Evolutionary conservation across 2,329 filamentous ascomycete genomes (phyloP).

Genomic region (Trichoderma pleuroti): DNA sequence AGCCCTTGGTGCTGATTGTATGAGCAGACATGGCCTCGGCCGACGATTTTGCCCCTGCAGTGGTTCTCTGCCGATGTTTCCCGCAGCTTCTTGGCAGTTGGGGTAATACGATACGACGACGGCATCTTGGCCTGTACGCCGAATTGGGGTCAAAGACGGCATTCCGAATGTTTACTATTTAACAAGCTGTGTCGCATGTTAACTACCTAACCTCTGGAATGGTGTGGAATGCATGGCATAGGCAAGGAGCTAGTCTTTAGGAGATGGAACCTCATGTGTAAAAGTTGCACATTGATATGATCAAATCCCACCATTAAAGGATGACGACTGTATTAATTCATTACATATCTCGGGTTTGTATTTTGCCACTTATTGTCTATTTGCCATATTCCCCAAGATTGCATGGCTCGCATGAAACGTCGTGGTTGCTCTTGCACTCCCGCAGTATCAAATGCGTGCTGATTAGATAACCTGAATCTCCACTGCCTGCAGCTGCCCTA

Average conservation of each 20-base stretch:
- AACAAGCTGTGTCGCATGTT: background rate
- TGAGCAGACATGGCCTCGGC: background rate
- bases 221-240: background rate
- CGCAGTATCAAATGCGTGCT: background rate
- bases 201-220: background rate
- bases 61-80: slow-evolving; percentile 1
- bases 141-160: background rate
- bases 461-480: slow-evolving; percentile 6
- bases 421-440: background rate
- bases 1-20: background rate
- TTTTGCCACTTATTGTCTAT: background rate
- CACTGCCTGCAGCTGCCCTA: background rate
- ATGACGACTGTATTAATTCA: background rate
- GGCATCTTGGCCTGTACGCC: background rate
- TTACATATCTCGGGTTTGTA: background rate
- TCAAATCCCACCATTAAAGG: background rate
- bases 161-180: background rate
- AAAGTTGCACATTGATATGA: background rate
- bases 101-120: background rate
- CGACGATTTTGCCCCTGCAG: background rate
- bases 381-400: background rate
- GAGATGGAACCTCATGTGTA: background rate
- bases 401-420: background rate
- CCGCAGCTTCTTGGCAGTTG: background rate
- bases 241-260: background rate